Conservation (phyloP, 345 rosid species). For the Eucalyptus curtisii region DNA sequence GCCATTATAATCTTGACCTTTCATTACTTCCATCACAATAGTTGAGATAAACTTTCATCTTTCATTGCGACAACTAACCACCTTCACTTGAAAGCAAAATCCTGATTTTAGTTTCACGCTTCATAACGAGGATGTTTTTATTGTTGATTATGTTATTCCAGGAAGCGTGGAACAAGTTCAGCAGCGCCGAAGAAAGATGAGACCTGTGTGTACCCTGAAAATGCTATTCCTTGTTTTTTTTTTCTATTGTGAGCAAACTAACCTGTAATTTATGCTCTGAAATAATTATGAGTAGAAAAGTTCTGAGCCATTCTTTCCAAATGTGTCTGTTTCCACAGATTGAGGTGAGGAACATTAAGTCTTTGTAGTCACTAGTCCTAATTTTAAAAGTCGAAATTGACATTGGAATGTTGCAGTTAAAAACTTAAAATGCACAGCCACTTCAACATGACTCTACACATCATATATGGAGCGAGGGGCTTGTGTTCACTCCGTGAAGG, state of each 20-base stretch:
- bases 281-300: neutral
- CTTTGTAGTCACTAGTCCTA: neutral
- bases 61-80: neutral
- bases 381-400: neutral
- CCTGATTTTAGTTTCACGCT: neutral
- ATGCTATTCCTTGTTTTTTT: neutral
- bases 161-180: slow-evolving; percentile 76
- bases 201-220: neutral
- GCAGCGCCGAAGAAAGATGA: slow-evolving; percentile 30
- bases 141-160: neutral
- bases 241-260: neutral
- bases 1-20: neutral
- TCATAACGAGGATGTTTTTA: neutral
- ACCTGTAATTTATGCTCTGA: neutral
- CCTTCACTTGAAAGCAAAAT: neutral
- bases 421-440: neutral
- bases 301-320: neutral
- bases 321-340: neutral
- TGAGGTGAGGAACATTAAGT: neutral
- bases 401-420: neutral
- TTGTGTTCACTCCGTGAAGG: neutral
- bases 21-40: neutral
- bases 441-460: neutral
- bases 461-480: neutral
- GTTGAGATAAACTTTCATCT: neutral